These are phyloP conservation scores for Nigrospora sphaerica DNA, from an alignment of 2,329 filamentous ascomycete species.

Conservation along the genomic window DNA sequence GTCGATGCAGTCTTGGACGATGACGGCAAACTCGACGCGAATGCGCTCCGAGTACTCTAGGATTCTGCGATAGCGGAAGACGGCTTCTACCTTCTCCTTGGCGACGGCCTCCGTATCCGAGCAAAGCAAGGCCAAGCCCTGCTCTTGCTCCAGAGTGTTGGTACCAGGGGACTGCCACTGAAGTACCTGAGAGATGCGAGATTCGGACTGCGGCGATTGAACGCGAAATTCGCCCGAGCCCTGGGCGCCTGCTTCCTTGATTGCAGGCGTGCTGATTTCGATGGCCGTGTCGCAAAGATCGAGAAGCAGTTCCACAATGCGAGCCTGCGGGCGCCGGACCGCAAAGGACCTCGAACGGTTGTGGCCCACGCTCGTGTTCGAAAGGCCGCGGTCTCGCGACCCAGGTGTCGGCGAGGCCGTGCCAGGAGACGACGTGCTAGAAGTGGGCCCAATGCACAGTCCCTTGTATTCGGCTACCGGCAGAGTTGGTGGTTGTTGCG, in stretches of 20 bases:
- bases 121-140: constrained; percentile 80
- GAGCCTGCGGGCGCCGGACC: constrained; percentile 77
- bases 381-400: constrained; percentile 59
- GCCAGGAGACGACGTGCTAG: constrained; percentile 64
- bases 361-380: constrained; percentile 63
- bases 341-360: constrained; percentile 81
- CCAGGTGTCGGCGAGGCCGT: constrained; percentile 64
- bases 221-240: constrained; percentile 74
- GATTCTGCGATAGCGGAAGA: constrained; percentile 84
- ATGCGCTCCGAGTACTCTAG: constrained; percentile 96
- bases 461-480: constrained; percentile 80
- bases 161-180: constrained; percentile 95
- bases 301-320: constrained; percentile 89
- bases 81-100: constrained; percentile 84
- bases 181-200: constrained; percentile 84
- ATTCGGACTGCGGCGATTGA: constrained; percentile 93
- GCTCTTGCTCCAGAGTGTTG: constrained; percentile 87
- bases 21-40: constrained; percentile 82
- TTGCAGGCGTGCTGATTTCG: constrained; percentile 87
- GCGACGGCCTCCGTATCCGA: constrained; percentile 82
- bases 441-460: constrained; percentile 69
- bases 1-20: constrained; percentile 93
- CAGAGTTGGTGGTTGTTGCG: constrained; percentile 21
- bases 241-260: constrained; percentile 73
- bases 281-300: constrained; percentile 94